phyloP scores from a whole-genome alignment of 2,329 filamentous ascomycete genomes.

The Dichotomopilus funicola region DNA sequence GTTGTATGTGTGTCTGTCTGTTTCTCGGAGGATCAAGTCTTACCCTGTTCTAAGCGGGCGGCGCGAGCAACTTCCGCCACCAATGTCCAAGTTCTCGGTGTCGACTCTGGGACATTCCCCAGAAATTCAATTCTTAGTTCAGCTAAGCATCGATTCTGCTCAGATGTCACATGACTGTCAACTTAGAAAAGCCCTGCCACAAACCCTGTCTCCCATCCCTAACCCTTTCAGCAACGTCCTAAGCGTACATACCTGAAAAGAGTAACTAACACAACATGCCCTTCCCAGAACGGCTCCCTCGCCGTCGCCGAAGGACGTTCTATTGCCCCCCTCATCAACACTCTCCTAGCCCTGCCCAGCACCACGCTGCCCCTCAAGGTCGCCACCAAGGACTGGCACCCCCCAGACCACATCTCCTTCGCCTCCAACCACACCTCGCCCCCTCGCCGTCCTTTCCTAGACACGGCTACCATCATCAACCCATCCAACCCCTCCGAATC shows the following conservation, averaged over 20 bases:
- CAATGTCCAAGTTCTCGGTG: too few relatives aligned
- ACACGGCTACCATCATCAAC: conserved; percentile 58
- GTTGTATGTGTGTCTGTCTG: too few relatives aligned
- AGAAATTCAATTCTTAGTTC: too few relatives aligned
- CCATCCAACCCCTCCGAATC: conserved; percentile 56
- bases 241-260: background rate
- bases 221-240: too few relatives aligned
- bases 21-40: too few relatives aligned
- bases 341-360: conserved; percentile 57
- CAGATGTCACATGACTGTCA: too few relatives aligned
- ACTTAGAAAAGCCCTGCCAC: too few relatives aligned
- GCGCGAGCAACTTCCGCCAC: too few relatives aligned
- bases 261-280: conserved; percentile 6
- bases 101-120: too few relatives aligned
- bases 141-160: too few relatives aligned
- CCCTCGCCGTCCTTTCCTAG: conserved; percentile 53
- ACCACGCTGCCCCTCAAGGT: conserved; percentile 63
- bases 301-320: conserved; percentile 68
- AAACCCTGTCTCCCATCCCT: too few relatives aligned
- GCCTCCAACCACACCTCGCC: conserved; percentile 61
- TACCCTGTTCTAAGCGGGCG: too few relatives aligned
- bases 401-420: conserved; percentile 77
- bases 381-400: conserved; percentile 92
- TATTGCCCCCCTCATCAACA: conserved; percentile 66
- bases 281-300: conserved; percentile 67